Evolutionary conservation across 1,284 basidiomycete genomes (phyloP).

Genomic region (Cutaneotrichosporon daszewskae): DNA sequence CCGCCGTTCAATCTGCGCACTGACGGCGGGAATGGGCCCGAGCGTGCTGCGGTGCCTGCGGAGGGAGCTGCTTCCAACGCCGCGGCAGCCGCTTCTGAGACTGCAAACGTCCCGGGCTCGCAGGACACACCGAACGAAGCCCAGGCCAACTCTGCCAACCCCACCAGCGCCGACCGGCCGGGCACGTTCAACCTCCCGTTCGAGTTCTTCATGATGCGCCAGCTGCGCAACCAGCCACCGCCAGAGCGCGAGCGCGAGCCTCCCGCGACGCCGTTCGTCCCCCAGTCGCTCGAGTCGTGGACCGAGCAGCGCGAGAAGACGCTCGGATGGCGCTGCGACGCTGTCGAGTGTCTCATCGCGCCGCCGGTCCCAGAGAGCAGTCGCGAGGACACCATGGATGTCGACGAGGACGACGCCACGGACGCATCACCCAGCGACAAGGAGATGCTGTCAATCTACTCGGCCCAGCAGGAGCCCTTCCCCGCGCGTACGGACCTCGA

Average conservation of each 20-base stretch:
- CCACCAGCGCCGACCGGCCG: too few species aligned
- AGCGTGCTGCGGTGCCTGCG: neutral
- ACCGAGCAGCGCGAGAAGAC: slow-evolving; percentile 30
- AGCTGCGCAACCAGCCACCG: neutral
- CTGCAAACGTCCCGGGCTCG: neutral
- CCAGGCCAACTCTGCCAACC: neutral
- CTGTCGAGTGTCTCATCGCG: slow-evolving; percentile 29
- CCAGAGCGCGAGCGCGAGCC: slow-evolving; percentile 1
- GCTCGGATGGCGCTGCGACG: slow-evolving; percentile 43
- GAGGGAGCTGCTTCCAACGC: too few species aligned
- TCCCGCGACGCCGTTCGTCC: slow-evolving; percentile 6
- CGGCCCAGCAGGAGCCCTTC: slow-evolving; percentile 20
- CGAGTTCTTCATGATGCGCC: slow-evolving; percentile 10
- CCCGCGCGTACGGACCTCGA: neutral
- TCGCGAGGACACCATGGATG: slow-evolving; percentile 13
- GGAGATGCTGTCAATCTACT: slow-evolving; percentile 34
- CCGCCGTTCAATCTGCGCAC: too few species aligned
- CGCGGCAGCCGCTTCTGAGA: neutral
- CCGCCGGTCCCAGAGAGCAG: slow-evolving; percentile 19
- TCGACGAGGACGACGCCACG: slow-evolving; percentile 9
- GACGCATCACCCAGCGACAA: slow-evolving; percentile 11
- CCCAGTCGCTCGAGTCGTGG: slow-evolving; percentile 34
- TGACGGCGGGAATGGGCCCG: too few species aligned
- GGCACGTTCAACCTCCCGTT: slow-evolving; percentile 2
- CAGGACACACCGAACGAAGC: neutral